A percentile compares a stretch with the other conserved stretches of the same genome.
phyloP scores from a whole-genome alignment of 2,329 filamentous ascomycete species.

The Clonostachys sp. region DNA sequence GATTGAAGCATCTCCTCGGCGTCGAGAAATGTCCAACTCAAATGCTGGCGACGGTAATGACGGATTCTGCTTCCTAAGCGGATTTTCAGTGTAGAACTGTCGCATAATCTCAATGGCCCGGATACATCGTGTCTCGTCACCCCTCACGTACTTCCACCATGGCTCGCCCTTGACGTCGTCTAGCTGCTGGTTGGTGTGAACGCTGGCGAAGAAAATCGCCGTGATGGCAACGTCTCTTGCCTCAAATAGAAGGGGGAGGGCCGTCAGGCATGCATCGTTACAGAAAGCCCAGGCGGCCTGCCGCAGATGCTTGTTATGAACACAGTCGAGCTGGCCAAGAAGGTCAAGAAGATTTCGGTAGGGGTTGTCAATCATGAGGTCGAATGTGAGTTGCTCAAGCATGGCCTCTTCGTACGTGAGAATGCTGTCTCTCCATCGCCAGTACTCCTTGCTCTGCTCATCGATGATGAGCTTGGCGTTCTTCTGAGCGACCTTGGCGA shows the following conservation, averaged over 20 bases:
- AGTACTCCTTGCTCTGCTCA: slow-evolving; percentile 97
- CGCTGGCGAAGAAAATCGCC: slow-evolving; percentile 81
- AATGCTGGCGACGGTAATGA: slow-evolving; percentile 50
- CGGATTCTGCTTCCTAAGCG: slow-evolving; percentile 52
- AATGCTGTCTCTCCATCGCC: slow-evolving; percentile 95
- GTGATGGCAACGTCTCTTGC: slow-evolving; percentile 79
- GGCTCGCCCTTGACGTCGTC: slow-evolving; percentile 71
- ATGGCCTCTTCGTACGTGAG: slow-evolving; percentile 89
- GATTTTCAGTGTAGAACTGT: slow-evolving; percentile 62
- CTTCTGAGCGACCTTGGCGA: slow-evolving; percentile 92
- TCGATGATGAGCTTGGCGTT: slow-evolving; percentile 86
- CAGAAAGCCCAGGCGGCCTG: slow-evolving; percentile 92
- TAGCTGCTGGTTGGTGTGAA: slow-evolving; percentile 69
- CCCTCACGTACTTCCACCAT: slow-evolving; percentile 82
- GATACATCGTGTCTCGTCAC: slow-evolving; percentile 65
- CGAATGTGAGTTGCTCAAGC: slow-evolving; percentile 88
- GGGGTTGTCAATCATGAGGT: slow-evolving; percentile 84
- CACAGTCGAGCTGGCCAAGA: slow-evolving; percentile 66
- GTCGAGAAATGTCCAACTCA: slow-evolving; percentile 49
- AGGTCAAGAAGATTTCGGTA: slow-evolving; percentile 82
- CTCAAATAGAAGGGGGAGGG: slow-evolving; percentile 75
- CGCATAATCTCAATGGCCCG: slow-evolving; percentile 74
- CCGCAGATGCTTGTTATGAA: slow-evolving; percentile 76
- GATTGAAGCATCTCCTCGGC: slow-evolving; percentile 35
- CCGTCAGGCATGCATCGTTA: slow-evolving; percentile 83